Evolutionary conservation across 352 stramenopile genomes (phyloP), one percentile per base, ranked within the genome.

Genomic region (Pythium utonaiense): DNA sequence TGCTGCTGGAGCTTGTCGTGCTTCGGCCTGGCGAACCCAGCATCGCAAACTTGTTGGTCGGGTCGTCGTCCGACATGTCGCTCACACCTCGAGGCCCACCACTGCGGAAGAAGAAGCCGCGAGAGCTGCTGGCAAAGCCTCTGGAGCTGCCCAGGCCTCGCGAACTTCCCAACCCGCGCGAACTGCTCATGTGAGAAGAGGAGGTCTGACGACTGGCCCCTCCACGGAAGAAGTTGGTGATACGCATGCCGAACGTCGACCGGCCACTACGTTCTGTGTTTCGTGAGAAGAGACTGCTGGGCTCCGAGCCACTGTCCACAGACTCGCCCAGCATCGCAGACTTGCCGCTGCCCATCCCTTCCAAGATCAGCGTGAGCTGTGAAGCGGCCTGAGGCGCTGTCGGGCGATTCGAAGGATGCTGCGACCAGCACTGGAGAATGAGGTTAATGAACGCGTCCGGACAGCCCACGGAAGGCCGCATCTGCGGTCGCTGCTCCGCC

Each of bases 191-290:
- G 71, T 82, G 22, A 59, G 74, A 59, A 27, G 54, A 51, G 2
- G 53, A 48, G 27, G 55, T 66, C 21, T 28, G 34, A 9, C 60
- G 45, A 16, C 52, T 33, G 53, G 45, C 62, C 19, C 83, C 78
- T 21, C 74, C 69, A 8, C 78, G 75, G 47, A 91, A 81, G 30
- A 91, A 66, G 66, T 82, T 89, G 27, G 79, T 88, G 49, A 91
- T 73, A n/a, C 81, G 78, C 48, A 71, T 54, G 0, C 69, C 71
- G 19, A 84, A 59, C 28, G 74, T 84, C 2, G 77, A 79, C 16
- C 71, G 75, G 0, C 53, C 30, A 33, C 67, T 66, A 1, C 33
- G 31, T 53, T 56, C 45, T n/a, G 57, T 66, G 42, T 50, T 50
- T 21, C 42, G 42, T n/a, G 42, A 50, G 24, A 66, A 71, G 27